Conservation (phyloP, 2,329 filamentous ascomycete species). For the Alternaria postmessia region DNA sequence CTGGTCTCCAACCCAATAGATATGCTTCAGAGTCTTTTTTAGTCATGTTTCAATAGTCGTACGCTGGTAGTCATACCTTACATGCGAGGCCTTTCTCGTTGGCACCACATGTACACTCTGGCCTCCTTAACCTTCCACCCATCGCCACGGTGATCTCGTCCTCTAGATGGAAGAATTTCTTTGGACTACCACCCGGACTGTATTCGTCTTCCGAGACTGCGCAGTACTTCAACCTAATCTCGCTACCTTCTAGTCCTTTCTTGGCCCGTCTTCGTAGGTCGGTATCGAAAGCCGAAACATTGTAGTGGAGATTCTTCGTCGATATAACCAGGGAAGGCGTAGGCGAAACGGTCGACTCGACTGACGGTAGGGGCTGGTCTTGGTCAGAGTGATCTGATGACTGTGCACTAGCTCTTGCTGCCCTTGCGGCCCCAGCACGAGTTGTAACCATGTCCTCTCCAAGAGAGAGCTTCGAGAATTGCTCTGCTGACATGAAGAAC, state of each 20-base stretch:
- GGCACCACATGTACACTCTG: constrained; percentile 47
- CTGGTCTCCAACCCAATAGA: constrained; percentile 51
- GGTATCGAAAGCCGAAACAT: constrained; percentile 43
- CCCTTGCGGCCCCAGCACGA: constrained; percentile 45
- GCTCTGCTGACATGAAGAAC: constrained; percentile 48
- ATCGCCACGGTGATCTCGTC: constrained; percentile 49
- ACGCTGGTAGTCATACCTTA: constrained; percentile 34
- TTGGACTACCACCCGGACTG: constrained; percentile 21
- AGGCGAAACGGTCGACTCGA: constrained; percentile 35
- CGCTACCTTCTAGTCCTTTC: constrained; percentile 44
- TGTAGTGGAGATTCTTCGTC: constrained; percentile 44
- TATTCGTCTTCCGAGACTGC: constrained; percentile 34
- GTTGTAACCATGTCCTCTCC: constrained; percentile 50
- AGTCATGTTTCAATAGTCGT: neutral
- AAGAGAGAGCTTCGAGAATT: constrained; percentile 48
- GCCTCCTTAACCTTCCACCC: constrained; percentile 34
- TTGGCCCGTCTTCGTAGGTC: constrained; percentile 43
- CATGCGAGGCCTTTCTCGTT: constrained; percentile 46
- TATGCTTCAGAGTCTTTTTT: constrained; percentile 38
- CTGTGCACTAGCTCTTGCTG: constrained; percentile 29
- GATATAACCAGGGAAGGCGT: constrained; percentile 46
- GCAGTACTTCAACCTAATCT: constrained; percentile 49
- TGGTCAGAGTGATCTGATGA: constrained; percentile 29
- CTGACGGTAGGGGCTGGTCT: constrained; percentile 32
- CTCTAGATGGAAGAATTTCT: constrained; percentile 47